Evolutionary conservation across 2,329 filamentous ascomycete genomes (phyloP).

Genomic region (Venturia oleaginea): DNA sequence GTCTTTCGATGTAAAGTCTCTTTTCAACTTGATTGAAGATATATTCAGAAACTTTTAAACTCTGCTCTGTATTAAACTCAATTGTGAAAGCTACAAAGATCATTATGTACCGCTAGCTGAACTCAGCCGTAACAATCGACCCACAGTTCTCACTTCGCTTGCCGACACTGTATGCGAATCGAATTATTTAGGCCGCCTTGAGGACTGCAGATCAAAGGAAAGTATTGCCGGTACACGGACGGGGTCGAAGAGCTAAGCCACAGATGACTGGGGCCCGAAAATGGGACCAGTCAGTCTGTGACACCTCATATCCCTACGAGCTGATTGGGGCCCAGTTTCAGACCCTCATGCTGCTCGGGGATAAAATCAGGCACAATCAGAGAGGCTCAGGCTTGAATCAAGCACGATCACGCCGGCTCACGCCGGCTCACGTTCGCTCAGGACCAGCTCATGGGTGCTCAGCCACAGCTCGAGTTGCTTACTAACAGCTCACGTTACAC

Average conservation of each 20-base stretch:
- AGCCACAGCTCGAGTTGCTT: too few species aligned
- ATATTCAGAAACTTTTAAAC: conserved; percentile 16
- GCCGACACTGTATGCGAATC: conserved; percentile 13
- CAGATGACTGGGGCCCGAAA: conserved; percentile 18
- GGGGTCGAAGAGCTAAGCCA: conserved; percentile 20
- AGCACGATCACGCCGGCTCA: conserved; percentile 16
- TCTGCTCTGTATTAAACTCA: conserved; percentile 15
- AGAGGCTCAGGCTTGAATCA: conserved; percentile 17
- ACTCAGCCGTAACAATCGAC: conserved; percentile 1
- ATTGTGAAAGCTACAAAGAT: conserved; percentile 15
- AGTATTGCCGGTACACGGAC: conserved; percentile 19
- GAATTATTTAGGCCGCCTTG: conserved; percentile 17
- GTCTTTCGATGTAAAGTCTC: conserved; percentile 17
- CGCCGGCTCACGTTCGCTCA: conserved; percentile 16
- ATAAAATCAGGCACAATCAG: conserved; percentile 19
- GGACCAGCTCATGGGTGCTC: conserved; percentile 15
- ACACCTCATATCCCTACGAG: conserved; percentile 18
- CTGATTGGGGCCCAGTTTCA: conserved; percentile 19
- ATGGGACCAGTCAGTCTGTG: conserved; percentile 18
- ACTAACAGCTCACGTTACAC: too few species aligned
- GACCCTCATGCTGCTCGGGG: conserved; percentile 21
- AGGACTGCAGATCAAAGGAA: conserved; percentile 18
- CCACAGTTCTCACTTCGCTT: background rate
- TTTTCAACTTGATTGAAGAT: conserved; percentile 17
- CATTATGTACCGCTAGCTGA: conserved; percentile 13